Evolutionary conservation across 2,329 filamentous ascomycete species (phyloP).

Genomic region (Didymella segeticola): DNA sequence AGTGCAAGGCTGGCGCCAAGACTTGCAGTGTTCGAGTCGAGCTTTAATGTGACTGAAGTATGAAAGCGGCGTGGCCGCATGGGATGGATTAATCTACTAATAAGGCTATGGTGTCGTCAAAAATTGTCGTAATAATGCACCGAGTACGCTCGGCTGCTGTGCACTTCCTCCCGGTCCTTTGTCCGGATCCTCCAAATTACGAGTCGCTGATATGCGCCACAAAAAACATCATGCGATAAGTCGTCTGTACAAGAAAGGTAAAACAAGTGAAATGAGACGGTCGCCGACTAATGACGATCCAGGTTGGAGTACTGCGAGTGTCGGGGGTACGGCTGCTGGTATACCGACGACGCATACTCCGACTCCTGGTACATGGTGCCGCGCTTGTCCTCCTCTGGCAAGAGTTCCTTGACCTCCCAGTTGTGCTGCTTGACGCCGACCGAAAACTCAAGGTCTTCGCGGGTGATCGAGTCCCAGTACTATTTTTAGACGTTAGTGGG

Average conservation of each 20-base stretch:
- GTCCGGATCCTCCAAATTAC: background rate
- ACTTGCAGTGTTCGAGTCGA: background rate
- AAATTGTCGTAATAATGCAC: background rate
- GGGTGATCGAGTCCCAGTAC: constrained; percentile 99
- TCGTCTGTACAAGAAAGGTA: constrained; percentile 8
- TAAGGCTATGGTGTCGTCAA: constrained; percentile 21
- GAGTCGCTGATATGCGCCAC: constrained; percentile 4
- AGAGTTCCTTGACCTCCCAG: constrained; percentile 92
- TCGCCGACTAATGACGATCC: constrained; percentile 31
- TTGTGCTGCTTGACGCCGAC: constrained; percentile 95
- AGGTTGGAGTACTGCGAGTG: constrained; percentile 46
- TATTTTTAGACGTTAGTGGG: constrained; percentile 49
- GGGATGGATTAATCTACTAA: constrained; percentile 17
- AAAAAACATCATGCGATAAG: background rate
- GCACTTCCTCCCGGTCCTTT: too few relatives aligned
- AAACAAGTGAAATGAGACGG: background rate
- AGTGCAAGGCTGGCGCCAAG: background rate
- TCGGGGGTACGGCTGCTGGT: constrained; percentile 44
- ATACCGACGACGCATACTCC: constrained; percentile 60
- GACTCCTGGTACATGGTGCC: constrained; percentile 76
- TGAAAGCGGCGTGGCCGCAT: background rate
- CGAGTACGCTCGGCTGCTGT: background rate
- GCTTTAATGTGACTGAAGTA: too few relatives aligned
- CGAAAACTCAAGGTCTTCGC: constrained; percentile 97
- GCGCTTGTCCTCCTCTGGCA: constrained; percentile 80